phyloP scores from a whole-genome alignment of 169 alveolate genomes.

The Eimeria acervulina region DNA sequence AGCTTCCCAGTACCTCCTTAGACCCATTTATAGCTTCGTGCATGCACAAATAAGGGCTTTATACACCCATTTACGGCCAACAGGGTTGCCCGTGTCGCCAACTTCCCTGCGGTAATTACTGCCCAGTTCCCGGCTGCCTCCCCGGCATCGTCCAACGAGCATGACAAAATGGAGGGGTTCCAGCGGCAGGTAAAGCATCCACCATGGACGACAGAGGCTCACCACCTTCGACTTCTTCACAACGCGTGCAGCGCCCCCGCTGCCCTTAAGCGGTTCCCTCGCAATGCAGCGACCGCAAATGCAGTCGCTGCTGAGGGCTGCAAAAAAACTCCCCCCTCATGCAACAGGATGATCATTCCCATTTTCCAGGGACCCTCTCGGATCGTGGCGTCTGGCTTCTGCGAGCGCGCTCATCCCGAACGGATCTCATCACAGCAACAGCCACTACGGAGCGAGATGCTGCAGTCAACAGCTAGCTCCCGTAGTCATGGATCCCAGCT shows the following conservation, averaged over 20 bases:
- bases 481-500: background rate
- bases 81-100: too few species aligned
- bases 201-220: background rate
- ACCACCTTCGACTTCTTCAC: background rate
- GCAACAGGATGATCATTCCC: background rate
- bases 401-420: background rate
- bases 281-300: background rate
- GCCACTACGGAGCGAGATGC: background rate
- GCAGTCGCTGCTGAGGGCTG: background rate
- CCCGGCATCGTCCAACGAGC: background rate
- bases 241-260: background rate
- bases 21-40: background rate
- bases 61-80: background rate
- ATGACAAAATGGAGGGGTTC: constrained; percentile 27
- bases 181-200: constrained; percentile 17
- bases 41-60: too few species aligned
- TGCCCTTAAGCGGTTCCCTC: constrained; percentile 5
- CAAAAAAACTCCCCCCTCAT: background rate
- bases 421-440: background rate
- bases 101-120: background rate
- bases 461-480: background rate
- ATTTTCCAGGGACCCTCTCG: background rate
- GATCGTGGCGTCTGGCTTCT: background rate
- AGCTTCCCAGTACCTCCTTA: background rate
- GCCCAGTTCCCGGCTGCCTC: background rate